Evolutionary conservation across 1,284 basidiomycete genomes (phyloP), one percentile per base, ranked within the genome.

Genomic region (Fomes fomentarius): DNA sequence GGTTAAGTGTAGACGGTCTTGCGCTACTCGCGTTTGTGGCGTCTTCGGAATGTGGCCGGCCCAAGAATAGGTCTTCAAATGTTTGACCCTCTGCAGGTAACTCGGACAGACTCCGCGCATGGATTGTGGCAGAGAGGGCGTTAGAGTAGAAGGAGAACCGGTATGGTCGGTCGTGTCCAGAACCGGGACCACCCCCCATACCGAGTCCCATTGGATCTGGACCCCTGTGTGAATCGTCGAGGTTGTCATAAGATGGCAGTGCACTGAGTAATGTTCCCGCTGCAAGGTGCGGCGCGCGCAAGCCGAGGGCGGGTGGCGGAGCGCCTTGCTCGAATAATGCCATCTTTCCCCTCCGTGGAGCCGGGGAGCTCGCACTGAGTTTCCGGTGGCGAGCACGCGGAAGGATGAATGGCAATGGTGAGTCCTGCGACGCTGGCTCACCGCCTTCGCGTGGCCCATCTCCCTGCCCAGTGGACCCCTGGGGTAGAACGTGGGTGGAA

Each of bases 71-170:
- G 54, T 98, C 93, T 64, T 94, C 91, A 66, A 98, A 99, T 0
- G 86, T 83, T 72, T 99, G 96, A 0, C 93, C 93, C 25, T 96
- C 94, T 0, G 92, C 93, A 0, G 97, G 96, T 3, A 99, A 81
- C 71, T 99, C 97, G 52, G 91, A 89, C 12, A 99, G 75, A 58
- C 90, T 95, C 10, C 95, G 82, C 0, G 97, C 93, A 72, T 99
- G 97, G 45, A 99, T 98, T 1, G 96, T 98, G 0, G 93, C 90
- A 2, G 91, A 87, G 43, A 98, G 78, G 1, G 91, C 83, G 67
- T 98, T 99, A 15, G 94, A 98, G 74, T 99, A 99, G 76, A 99
- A 99, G 0, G 96, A 98, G 76, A 99, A 99, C 30, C 97, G 84
- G 69, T 98, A 99, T 7, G 96, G 96, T 67, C 93, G 79, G 65